Base-by-base conservation (phyloP, 2,329 filamentous ascomycete genomes). In the Aspergillus nomiae region DNA sequence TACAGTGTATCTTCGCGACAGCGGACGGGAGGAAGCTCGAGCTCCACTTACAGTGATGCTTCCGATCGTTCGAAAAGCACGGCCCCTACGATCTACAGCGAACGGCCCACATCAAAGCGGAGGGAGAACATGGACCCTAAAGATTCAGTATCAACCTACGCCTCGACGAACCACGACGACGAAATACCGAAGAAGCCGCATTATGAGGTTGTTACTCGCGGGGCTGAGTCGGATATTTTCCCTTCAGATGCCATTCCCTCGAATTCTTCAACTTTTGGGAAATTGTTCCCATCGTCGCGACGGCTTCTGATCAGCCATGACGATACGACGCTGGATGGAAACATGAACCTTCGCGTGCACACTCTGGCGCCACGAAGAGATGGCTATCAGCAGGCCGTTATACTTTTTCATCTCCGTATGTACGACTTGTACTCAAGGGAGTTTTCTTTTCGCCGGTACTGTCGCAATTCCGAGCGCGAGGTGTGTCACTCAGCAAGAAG, bases 291-390 rank as follows among this genome's bases (percentile, higher is more conserved):
- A 12, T 96, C 94, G 10, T 86, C 89, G 69, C 88, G 92, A 75
- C 87, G 91, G 61, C 81, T 98, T 58, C 87, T 87, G 41, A 92
- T 99, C 73, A 88, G 91, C 32, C 94, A 98, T 75, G 95, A 98
- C 75, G 92, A 97, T 78, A 88, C 92, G 56, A 95, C 93, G 0
- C 80, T 89, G 4, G 94, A 99, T 75, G 94, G 94, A 41, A 97
- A 97, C 82, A 96, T 97, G 92, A 98, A 98, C 75, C 84, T 99
- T 62, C 89, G 94, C 36, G 85, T 98, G 63, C 94, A 97, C 75
- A 94, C 92, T 7, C 83, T 91, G 66, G 86, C 92, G 53, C 79
- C 81, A 30, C 80, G 82, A 30, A 84, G 85, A 30, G 85, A 86
- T 46, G 83, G 84, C 48, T 79, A 80, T 58, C 86, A 86, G 67